Conservation (phyloP, 768 basidiomycete genomes). For the Paxillus involutus region DNA sequence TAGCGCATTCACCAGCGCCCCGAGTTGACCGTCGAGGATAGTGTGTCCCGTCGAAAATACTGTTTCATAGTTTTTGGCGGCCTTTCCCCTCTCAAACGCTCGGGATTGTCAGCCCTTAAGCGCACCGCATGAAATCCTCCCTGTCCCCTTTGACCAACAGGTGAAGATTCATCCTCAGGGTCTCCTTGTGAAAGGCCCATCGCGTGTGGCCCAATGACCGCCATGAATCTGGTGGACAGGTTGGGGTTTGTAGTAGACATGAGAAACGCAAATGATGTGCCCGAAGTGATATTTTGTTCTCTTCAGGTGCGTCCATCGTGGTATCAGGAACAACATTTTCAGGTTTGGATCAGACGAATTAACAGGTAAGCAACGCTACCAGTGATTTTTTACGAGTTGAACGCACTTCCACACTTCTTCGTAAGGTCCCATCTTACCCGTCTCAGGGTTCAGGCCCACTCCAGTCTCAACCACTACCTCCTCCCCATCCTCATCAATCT, state of each 20-base stretch:
- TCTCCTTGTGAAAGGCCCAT: constrained; percentile 11
- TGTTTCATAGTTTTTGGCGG: neutral
- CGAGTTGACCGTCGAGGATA: constrained; percentile 10
- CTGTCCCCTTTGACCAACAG: neutral
- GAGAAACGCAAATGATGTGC: constrained; percentile 18
- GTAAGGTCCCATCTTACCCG: constrained; percentile 13
- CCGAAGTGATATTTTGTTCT: constrained; percentile 6
- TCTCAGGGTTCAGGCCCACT: constrained; percentile 10
- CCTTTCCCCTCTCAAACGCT: neutral
- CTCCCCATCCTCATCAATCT: constrained; percentile 4
- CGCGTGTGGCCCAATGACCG: constrained; percentile 15
- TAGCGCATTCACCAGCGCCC: neutral
- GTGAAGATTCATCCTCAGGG: neutral
- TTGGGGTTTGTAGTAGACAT: constrained; percentile 4
- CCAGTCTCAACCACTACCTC: constrained; percentile 15
- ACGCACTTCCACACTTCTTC: constrained; percentile 23
- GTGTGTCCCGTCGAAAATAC: constrained; percentile 11
- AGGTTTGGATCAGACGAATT: neutral
- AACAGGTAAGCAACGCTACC: neutral
- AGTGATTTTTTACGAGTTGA: neutral
- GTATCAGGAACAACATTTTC: no score
- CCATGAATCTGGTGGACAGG: constrained; percentile 19
- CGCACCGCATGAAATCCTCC: constrained; percentile 6
- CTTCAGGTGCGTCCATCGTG: neutral
- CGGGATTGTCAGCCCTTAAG: neutral